A percentile compares a stretch with the other conserved stretches of the same genome.
These are phyloP conservation scores for Zygosaccharomyces bisporus DNA, from an alignment of 805 yeast species.

Conservation along the genomic window DNA sequence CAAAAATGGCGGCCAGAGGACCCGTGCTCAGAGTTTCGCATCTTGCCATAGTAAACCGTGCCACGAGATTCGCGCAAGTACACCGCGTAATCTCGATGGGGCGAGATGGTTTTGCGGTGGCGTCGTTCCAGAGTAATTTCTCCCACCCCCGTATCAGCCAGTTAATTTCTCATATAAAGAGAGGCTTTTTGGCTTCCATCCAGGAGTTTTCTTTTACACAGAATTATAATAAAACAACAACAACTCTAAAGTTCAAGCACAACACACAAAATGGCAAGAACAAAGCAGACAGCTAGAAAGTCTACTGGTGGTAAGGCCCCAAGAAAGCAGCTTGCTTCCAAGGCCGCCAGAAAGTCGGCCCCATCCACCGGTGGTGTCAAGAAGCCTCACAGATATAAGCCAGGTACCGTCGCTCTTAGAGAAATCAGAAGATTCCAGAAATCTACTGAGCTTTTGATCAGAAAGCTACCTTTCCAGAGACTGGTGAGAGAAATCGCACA, in stretches of 20 bases:
- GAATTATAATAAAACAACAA: not conserved
- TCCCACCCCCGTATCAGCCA: not conserved
- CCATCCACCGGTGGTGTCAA: constrained; percentile 91
- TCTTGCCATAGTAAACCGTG: constrained; percentile 21
- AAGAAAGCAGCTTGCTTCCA: constrained; percentile 89
- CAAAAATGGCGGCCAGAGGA: not conserved
- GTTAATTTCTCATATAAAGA: constrained; percentile 7
- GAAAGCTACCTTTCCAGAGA: constrained; percentile 97
- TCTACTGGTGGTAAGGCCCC: constrained; percentile 96
- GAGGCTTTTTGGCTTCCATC: not conserved
- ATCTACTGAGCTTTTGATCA: constrained; percentile 89
- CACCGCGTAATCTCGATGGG: constrained; percentile 6
- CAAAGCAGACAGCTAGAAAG: constrained; percentile 92
- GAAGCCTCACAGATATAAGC: constrained; percentile 95
- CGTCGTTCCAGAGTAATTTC: constrained; percentile 2
- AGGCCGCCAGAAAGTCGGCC: constrained; percentile 91
- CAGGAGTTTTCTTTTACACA: not conserved
- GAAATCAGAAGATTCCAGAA: constrained; percentile 98
- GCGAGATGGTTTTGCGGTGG: constrained; percentile 6
- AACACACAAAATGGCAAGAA: constrained; percentile 68
- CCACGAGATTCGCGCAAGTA: constrained; percentile 20
- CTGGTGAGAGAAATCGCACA: constrained; percentile 94
- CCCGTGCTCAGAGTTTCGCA: constrained; percentile 20
- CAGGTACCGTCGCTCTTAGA: constrained; percentile 94
- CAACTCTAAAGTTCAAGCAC: not conserved